phyloP scores from a whole-genome alignment of 2,329 filamentous ascomycete species.

The Lasiodiplodia sp. region DNA sequence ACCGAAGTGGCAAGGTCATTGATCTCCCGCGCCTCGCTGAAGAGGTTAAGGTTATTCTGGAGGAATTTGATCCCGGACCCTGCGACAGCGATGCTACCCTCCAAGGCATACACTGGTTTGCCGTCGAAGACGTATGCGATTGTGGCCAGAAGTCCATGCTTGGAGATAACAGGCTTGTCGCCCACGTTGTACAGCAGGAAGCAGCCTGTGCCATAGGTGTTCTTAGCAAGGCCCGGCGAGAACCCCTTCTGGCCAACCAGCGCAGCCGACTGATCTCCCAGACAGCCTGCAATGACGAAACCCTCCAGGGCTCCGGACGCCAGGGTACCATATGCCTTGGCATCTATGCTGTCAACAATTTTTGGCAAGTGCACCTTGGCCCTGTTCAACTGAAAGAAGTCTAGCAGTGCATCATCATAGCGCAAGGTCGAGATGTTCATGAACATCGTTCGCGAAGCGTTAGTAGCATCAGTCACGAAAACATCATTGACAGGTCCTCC shows the following conservation, averaged over 20 bases:
- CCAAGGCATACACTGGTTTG: conserved; percentile 74
- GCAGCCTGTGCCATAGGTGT: conserved; percentile 84
- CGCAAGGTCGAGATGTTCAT: conserved; percentile 80
- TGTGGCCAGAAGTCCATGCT: conserved; percentile 77
- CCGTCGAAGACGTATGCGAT: conserved; percentile 78
- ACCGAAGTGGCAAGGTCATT: conserved; percentile 66
- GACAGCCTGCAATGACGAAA: conserved; percentile 73
- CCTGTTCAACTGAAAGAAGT: conserved; percentile 77
- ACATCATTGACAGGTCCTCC: conserved; percentile 69
- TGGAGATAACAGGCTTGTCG: conserved; percentile 78
- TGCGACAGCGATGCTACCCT: conserved; percentile 79
- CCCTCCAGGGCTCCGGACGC: conserved; percentile 69
- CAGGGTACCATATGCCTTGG: conserved; percentile 71
- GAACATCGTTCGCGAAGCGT: conserved; percentile 87
- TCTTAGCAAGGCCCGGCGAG: conserved; percentile 78
- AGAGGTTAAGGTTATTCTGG: conserved; percentile 65
- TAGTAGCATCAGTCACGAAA: conserved; percentile 81
- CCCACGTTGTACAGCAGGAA: conserved; percentile 86
- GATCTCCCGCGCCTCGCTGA: conserved; percentile 63
- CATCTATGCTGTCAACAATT: conserved; percentile 77
- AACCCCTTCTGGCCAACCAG: conserved; percentile 85
- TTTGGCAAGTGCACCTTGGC: conserved; percentile 73
- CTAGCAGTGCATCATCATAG: conserved; percentile 75
- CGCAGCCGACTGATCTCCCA: conserved; percentile 82
- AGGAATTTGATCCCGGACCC: conserved; percentile 74